phyloP scores from a whole-genome alignment of 2,329 filamentous ascomycete genomes.

The Claviceps monticola region DNA sequence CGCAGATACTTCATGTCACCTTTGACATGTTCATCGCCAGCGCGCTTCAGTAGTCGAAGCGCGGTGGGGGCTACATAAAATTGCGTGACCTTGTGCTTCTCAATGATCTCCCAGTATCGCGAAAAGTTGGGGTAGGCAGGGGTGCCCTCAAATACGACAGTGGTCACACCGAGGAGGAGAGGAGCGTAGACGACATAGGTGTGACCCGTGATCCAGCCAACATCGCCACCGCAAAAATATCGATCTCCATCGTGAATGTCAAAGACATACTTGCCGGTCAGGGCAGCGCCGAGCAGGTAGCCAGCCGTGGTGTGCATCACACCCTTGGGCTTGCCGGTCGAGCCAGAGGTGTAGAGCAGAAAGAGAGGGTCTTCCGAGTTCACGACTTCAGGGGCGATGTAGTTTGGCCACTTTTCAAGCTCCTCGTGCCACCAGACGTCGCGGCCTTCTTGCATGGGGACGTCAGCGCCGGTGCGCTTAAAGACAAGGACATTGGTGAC shows the following conservation, averaged over 20 bases:
- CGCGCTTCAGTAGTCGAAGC: slow-evolving; percentile 83
- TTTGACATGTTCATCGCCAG: slow-evolving; percentile 84
- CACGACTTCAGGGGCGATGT: slow-evolving; percentile 79
- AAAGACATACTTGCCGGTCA: slow-evolving; percentile 96
- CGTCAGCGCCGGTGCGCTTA: slow-evolving; percentile 86
- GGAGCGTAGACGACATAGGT: slow-evolving; percentile 97
- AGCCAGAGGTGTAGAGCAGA: slow-evolving; percentile 94
- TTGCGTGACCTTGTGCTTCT: slow-evolving; percentile 87
- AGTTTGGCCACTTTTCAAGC: slow-evolving; percentile 88
- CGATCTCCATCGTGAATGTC: slow-evolving; percentile 89
- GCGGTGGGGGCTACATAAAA: slow-evolving; percentile 98
- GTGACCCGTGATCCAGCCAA: slow-evolving; percentile 98
- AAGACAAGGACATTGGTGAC: slow-evolving; percentile 79
- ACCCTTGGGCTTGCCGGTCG: slow-evolving; percentile 96
- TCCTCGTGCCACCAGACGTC: slow-evolving; percentile 99
- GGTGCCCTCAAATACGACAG: slow-evolving; percentile 95
- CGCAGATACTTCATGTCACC: slow-evolving; percentile 79
- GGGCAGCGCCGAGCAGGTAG: slow-evolving; percentile 84
- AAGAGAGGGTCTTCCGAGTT: slow-evolving; percentile 93
- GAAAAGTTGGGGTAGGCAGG: slow-evolving; percentile 97
- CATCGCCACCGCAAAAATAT: slow-evolving; percentile 96
- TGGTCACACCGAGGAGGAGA: slow-evolving; percentile 80
- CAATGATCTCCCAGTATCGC: slow-evolving; percentile 96
- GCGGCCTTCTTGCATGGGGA: slow-evolving; percentile 78
- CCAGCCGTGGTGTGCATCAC: slow-evolving; percentile 95